Evolutionary conservation across 176 grass and related monocot species (phyloP), one percentile per base, ranked within the genome.

Genomic region (Triticum monococcum): DNA sequence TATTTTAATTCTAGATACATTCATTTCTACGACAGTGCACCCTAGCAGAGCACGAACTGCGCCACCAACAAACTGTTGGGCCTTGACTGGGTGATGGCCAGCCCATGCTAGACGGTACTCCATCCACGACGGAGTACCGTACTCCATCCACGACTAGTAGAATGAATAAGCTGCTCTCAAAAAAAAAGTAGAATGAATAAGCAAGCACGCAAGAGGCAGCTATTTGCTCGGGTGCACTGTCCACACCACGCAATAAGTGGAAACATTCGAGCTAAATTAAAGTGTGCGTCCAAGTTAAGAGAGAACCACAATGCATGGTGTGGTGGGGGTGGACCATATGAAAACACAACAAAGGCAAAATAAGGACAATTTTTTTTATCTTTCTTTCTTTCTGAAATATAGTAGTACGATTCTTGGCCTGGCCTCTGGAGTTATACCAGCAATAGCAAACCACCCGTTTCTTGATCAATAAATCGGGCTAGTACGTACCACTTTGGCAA

Each of bases 211-310:
- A 24, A 65, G 18, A 33, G 56, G n/a, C 11, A 22, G 52, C 54
- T 31, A 22, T 73, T 73, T 45, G 61, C 17, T 69, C 79, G 12
- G 23, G 63, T 67, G 36, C 56, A 20, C 5, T 30, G 54, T 36
- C 32, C 12, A 10, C 69, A 52, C 75, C n/a, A 52, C 54, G 75
- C 65, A 65, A 66, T 59, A 72, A 72, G 59, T 64, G 71, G 26
- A 76, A 76, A 25, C 40, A 52, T 84, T 79, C 60, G 37, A 48
- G 40, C 65, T 54, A 72, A 52, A 36, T 52, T 65, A 24, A 84
- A 65, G 30, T 14, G 70, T 45, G 13, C 43, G 46, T 23, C 60
- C 60, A 65, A 40, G 31, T 59, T 30, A 83, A 62, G 28, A 63
- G 43, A 87, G 57, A 87, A 30, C 38, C 38, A 71, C 7, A 22